Conservation (phyloP, 2,329 filamentous ascomycete genomes). For the Penicillium sp. region DNA sequence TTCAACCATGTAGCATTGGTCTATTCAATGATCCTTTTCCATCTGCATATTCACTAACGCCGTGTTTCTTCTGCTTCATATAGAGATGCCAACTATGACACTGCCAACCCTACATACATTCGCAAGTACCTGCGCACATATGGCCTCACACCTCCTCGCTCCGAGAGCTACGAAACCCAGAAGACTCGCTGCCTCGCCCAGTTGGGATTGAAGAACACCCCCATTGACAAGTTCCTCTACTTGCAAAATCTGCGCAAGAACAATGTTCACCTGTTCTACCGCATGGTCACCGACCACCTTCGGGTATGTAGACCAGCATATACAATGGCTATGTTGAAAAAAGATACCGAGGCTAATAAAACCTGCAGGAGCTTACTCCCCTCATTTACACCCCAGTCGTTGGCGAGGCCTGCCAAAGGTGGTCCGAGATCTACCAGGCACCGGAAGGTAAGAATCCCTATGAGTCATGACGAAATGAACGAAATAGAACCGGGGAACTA, state of each 20-base stretch:
- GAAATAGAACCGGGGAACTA: conserved; percentile 28
- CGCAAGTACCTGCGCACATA: conserved; percentile 55
- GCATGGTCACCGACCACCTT: conserved; percentile 50
- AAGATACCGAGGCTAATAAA: background rate
- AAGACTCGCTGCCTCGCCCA: conserved; percentile 52
- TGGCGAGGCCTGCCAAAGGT: conserved; percentile 93
- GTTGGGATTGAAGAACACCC: conserved; percentile 47
- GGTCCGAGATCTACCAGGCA: conserved; percentile 92
- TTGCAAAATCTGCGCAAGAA: conserved; percentile 52
- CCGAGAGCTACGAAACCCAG: conserved; percentile 51
- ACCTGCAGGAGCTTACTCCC: conserved; percentile 47
- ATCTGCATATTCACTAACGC: conserved; percentile 5
- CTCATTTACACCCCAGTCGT: conserved; percentile 59
- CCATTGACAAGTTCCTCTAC: conserved; percentile 53
- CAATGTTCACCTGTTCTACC: conserved; percentile 56
- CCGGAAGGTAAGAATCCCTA: conserved; percentile 69
- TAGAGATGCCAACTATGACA: conserved; percentile 50
- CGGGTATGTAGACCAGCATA: conserved; percentile 31
- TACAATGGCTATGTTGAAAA: conserved; percentile 4
- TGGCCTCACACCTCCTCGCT: conserved; percentile 51
- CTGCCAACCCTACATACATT: conserved; percentile 51
- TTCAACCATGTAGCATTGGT: background rate
- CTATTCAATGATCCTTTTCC: background rate
- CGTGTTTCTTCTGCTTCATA: background rate
- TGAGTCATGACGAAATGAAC: conserved; percentile 4